phyloP scores from a whole-genome alignment of 345 rosid genomes.

The Corymbia maculata region DNA sequence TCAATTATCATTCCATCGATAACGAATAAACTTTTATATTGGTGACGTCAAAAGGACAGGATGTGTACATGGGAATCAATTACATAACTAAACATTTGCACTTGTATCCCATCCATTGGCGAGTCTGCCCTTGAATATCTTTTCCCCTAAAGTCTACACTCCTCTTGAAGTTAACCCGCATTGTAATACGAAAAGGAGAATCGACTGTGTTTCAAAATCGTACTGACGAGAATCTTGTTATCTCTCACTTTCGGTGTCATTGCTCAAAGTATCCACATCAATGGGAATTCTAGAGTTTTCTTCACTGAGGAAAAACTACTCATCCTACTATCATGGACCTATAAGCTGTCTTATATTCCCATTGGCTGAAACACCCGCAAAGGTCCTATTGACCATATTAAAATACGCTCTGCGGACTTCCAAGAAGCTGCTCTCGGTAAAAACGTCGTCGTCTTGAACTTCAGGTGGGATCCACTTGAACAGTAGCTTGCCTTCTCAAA shows the following conservation, averaged over 20 bases:
- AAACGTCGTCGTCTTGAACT: not conserved
- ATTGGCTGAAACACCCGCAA: not conserved
- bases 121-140: too few relatives aligned
- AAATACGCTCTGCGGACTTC: not conserved
- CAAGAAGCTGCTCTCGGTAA: not conserved
- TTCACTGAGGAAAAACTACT: not conserved
- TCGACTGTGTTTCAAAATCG: not conserved
- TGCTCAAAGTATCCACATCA: not conserved
- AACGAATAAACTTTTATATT: not conserved
- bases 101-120: not conserved
- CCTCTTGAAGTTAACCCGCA: not conserved
- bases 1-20: not conserved
- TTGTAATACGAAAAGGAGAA: not conserved
- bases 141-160: not conserved
- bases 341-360: not conserved
- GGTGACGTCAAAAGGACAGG: not conserved
- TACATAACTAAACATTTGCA: too few relatives aligned
- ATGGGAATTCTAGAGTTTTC: not conserved
- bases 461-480: not conserved
- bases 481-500: not conserved
- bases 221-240: not conserved
- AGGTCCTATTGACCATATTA: not conserved
- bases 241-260: not conserved
- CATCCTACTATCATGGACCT: not conserved
- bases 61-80: not conserved